These are phyloP conservation scores for Cymbomonas tetramitiformis DNA, from an alignment of 139 green algal species.

Conservation along the genomic window DNA sequence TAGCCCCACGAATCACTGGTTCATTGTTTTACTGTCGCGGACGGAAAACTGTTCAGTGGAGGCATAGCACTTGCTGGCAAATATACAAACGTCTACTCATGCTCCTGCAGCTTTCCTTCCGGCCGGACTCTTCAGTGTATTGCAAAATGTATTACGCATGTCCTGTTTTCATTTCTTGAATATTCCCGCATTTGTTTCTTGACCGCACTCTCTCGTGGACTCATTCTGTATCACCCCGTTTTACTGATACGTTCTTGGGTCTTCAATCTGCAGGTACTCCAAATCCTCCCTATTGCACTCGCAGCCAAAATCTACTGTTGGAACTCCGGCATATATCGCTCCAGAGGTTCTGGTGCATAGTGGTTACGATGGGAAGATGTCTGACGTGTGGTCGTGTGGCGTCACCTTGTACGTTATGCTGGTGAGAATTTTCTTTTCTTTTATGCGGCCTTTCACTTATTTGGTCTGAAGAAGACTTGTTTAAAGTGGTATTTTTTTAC, in stretches of 20 bases:
- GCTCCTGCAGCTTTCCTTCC: no score
- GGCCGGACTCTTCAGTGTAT: no score
- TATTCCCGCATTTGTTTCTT: neutral
- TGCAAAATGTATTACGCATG: no score
- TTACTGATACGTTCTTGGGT: neutral
- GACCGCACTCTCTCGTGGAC: neutral
- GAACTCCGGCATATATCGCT: conserved; percentile 97
- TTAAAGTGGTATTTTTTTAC: no score
- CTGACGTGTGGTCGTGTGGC: conserved; percentile 93
- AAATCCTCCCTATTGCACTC: conserved; percentile 74
- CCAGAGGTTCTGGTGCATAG: conserved; percentile 74
- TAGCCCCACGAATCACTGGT: conserved; percentile 18
- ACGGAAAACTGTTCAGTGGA: no score
- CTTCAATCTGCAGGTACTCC: no score
- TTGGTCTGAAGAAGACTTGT: no score
- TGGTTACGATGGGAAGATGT: conserved; percentile 69
- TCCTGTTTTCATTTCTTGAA: neutral
- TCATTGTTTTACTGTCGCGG: no score
- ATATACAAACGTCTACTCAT: no score
- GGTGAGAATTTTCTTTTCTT: no score
- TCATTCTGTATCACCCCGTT: neutral
- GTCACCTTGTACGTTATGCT: conserved; percentile 99
- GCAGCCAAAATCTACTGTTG: conserved; percentile 93
- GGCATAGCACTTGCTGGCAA: no score
- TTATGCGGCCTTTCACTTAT: no score